A percentile compares a stretch with the other conserved stretches of the same genome.
Evolutionary conservation across 2,329 filamentous ascomycete species (phyloP).

Genomic region (Penicillium sumatraense): DNA sequence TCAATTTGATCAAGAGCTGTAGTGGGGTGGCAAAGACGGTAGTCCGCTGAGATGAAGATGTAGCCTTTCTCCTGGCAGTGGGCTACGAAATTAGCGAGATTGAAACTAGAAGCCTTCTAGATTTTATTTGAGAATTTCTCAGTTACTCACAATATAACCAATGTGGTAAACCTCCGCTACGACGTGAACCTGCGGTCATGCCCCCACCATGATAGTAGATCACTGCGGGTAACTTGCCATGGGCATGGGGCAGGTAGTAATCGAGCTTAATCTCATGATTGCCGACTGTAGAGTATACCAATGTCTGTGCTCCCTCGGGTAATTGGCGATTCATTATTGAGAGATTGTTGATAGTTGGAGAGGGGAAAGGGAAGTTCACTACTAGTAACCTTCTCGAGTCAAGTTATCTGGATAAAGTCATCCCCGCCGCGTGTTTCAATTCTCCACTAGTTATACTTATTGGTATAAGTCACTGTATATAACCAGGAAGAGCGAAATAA

Average conservation of each 20-base stretch:
- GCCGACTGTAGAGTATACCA: constrained; percentile 23
- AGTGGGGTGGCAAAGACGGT: constrained; percentile 26
- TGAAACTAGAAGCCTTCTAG: background rate
- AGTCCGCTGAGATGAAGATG: constrained; percentile 28
- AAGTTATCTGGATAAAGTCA: background rate
- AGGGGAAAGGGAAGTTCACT: background rate
- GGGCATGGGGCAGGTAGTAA: constrained; percentile 19
- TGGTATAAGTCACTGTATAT: too few species aligned
- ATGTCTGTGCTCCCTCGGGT: constrained; percentile 11
- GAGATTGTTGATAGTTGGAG: background rate
- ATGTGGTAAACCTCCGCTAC: constrained; percentile 7
- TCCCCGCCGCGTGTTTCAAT: background rate
- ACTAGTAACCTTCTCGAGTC: too few species aligned
- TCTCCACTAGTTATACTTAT: too few species aligned
- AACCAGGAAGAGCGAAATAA: background rate
- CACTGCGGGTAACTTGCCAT: constrained; percentile 19
- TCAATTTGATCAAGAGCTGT: constrained; percentile 26
- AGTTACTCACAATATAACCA: constrained; percentile 24
- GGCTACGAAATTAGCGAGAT: constrained; percentile 2
- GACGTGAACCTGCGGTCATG: constrained; percentile 27
- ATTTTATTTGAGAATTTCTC: background rate
- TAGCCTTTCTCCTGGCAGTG: constrained; percentile 26
- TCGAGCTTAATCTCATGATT: constrained; percentile 26
- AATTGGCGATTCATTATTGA: background rate
- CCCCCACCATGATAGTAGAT: constrained; percentile 30